These are phyloP conservation scores for Marchantia paleacea DNA, from an alignment of 225 moss, liverwort and hornwort genomes.

Conservation along the genomic window DNA sequence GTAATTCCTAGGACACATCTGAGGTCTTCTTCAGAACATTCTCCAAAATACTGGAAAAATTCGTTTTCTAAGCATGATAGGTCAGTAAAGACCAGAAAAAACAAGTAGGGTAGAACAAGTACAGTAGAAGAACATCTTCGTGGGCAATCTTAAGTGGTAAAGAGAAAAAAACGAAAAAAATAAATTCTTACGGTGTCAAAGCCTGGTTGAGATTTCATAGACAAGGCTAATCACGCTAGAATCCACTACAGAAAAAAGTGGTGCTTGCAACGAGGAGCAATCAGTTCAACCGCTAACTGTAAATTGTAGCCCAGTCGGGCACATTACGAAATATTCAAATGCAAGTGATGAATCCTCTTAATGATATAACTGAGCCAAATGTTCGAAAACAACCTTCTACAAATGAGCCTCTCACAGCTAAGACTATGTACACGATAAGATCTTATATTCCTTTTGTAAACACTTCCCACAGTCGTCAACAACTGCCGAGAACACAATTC, in stretches of 20 bases:
- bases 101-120: background rate
- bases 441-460: too few species aligned
- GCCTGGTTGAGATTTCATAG: conserved; percentile 78
- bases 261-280: conserved; percentile 49
- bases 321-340: background rate
- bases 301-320: background rate
- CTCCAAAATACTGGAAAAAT: too few species aligned
- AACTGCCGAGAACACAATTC: too few species aligned
- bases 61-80: background rate
- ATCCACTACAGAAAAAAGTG: conserved; percentile 95
- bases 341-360: too few species aligned
- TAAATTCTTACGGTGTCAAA: conserved; percentile 85
- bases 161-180: too few species aligned
- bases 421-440: too few species aligned
- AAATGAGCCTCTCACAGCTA: too few species aligned
- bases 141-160: background rate
- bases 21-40: too few species aligned
- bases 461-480: too few species aligned
- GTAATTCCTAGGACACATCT: background rate
- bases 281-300: too few species aligned
- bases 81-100: background rate
- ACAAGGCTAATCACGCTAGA: conserved; percentile 84
- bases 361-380: too few species aligned
- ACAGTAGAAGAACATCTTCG: background rate
- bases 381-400: too few species aligned